Percentiles rank a stretch among this genome's conserved stretches.
These are phyloP conservation scores for Blastocystis sp. DNA, from an alignment of 352 stramenopile genomes.

Conservation along the genomic window DNA sequence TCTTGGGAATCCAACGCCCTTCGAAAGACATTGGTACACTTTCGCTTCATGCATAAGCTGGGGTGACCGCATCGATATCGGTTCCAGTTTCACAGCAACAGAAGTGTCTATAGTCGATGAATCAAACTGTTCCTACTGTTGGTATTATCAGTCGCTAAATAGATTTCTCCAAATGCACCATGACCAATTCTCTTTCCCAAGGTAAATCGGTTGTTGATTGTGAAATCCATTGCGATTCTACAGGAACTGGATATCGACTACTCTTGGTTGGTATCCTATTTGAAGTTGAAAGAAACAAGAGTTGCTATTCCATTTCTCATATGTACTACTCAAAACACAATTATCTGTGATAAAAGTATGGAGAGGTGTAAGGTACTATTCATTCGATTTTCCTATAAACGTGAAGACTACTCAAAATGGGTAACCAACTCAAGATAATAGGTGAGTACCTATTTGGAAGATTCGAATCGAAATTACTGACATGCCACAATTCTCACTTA, in stretches of 20 bases:
- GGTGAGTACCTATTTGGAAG: neutral
- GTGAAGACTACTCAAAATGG: neutral
- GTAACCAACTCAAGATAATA: neutral
- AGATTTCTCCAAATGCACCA: slow-evolving; percentile 99
- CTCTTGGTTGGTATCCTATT: too few relatives aligned
- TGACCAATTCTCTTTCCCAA: slow-evolving; percentile 97
- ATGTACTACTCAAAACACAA: too few relatives aligned
- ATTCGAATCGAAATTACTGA: slow-evolving; percentile 33
- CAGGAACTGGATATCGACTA: too few relatives aligned
- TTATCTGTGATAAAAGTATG: too few relatives aligned
- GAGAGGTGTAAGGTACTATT: too few relatives aligned
- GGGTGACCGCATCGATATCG: slow-evolving; percentile 79
- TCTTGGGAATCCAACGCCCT: slow-evolving; percentile 68
- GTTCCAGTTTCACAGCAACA: slow-evolving; percentile 98
- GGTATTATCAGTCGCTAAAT: slow-evolving; percentile 89
- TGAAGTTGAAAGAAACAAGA: too few relatives aligned
- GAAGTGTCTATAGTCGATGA: neutral
- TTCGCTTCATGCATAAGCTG: slow-evolving; percentile 99
- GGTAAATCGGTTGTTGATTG: slow-evolving; percentile 97
- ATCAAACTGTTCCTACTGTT: neutral
- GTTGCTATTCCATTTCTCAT: too few relatives aligned
- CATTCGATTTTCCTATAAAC: too few relatives aligned
- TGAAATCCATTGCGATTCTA: slow-evolving; percentile 65
- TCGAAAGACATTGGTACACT: slow-evolving; percentile 97
- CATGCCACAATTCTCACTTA: slow-evolving; percentile 17